Base-by-base conservation (phyloP, 1,139 yeast genomes). In the Scheffersomyces lignicola region DNA sequence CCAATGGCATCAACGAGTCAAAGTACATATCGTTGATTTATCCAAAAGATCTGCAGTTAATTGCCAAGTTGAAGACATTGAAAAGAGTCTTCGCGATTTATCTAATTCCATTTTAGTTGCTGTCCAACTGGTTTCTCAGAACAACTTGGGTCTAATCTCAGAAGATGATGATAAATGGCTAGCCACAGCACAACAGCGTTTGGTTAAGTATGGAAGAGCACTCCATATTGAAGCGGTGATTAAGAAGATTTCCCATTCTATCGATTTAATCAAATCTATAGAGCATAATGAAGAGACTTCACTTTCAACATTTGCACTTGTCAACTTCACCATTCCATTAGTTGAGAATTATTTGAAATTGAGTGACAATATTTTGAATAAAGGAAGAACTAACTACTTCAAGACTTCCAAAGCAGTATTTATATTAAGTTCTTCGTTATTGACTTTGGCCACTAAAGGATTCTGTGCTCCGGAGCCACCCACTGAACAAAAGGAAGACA, bases 381-480 rank as follows among this genome's bases (percentile, higher is more conserved):
- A 70, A 42, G 50, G 67, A 8, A 65, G 72, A 39, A 45, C 44
- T 1, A 73, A 76, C 47, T 83, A 82, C 50, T 43, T 60, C 18
- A 70, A 73, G 24, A 62, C 77, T 10, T 69, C 86, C 6, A 78
- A 78, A 45, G 82, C 90, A 6, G 69, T 88, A 0, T 83, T 65
- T 49, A 65, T 76, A 25, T 62, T 90, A 35, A 53, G 83, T n/a
- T 61, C 72, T 3, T 54, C 80, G 9, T 67, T 92, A 28, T 65
- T 73, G 41, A 72, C 73, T 7, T 62, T 94, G 28, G 80, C 95
- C 1, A 77, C 78, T n/a, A 77, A 83, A 39, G 99, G 99, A 0
- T 90, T 90, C 73, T 94, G 99, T 54, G 78, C 95, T 3, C 98
- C 98, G 18, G 83, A 84, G 51, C 81, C 85, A 14, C 85, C 90